Conservation (phyloP, 1,139 yeast genomes). For the Kazachstania sp. region DNA sequence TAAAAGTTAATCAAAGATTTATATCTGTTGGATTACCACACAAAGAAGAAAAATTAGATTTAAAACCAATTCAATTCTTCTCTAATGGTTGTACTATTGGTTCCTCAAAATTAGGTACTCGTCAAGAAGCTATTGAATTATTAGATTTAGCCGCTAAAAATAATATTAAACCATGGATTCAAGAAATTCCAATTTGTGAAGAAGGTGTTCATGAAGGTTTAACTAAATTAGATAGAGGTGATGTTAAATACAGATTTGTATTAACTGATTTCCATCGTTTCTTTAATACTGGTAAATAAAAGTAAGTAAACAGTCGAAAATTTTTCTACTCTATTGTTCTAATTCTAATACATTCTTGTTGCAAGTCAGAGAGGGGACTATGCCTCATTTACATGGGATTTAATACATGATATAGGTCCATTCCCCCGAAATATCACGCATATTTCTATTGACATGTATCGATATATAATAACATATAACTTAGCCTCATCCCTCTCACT, state of each 20-base stretch:
- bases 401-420: no score
- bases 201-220: constrained; percentile 43
- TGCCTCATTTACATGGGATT: no score
- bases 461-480: no score
- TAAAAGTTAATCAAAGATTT: constrained; percentile 40
- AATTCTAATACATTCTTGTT: no score
- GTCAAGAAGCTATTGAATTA: constrained; percentile 46
- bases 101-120: constrained; percentile 42
- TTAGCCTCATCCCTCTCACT: no score
- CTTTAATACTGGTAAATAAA: constrained; percentile 2
- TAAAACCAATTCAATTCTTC: constrained; percentile 38
- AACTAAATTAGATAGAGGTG: constrained; percentile 42
- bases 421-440: no score
- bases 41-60: constrained; percentile 34
- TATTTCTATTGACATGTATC: no score
- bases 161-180: constrained; percentile 49
- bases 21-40: constrained; percentile 48
- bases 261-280: constrained; percentile 1
- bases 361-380: no score
- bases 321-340: no score
- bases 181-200: constrained; percentile 44
- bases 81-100: constrained; percentile 36
- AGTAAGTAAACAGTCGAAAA: no score
- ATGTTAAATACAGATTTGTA: constrained; percentile 45
- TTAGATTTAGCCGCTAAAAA: constrained; percentile 45